Evolutionary conservation across 2,329 filamentous ascomycete species (phyloP).

Genomic region (Claviceps citrina): DNA sequence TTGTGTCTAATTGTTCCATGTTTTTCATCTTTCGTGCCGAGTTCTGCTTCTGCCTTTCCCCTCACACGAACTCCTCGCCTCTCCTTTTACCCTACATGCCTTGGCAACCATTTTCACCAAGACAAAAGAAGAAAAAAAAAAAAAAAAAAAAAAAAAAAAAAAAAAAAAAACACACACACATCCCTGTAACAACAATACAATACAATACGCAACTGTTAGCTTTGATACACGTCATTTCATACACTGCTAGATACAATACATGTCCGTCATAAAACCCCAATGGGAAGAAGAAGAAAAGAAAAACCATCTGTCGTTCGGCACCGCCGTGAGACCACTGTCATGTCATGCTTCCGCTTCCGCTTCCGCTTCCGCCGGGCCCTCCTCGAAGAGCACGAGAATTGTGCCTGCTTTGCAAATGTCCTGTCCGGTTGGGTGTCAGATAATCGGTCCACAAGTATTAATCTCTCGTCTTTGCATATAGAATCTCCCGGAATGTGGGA

Average conservation of each 20-base stretch:
- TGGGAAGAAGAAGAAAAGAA: too few species aligned
- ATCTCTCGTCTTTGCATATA: too few species aligned
- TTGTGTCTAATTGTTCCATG: too few species aligned
- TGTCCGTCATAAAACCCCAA: neutral
- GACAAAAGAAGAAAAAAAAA: neutral
- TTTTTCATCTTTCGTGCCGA: too few species aligned
- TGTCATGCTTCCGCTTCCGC: conserved; percentile 9
- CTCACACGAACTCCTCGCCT: too few species aligned
- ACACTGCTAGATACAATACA: neutral
- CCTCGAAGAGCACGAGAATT: conserved; percentile 58
- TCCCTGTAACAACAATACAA: neutral
- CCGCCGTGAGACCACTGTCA: conserved; percentile 8
- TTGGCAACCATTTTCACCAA: too few species aligned
- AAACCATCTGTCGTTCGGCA: too few species aligned
- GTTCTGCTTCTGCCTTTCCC: too few species aligned
- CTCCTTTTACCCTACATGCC: too few species aligned
- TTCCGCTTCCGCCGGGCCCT: conserved; percentile 20
- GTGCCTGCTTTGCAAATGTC: conserved; percentile 69
- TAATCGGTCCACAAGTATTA: too few species aligned
- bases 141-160: neutral
- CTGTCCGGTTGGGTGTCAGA: conserved; percentile 20
- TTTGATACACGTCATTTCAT: conserved; percentile 1
- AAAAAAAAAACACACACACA: too few species aligned
- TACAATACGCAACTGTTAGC: neutral
- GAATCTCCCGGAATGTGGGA: too few species aligned